phyloP scores from a whole-genome alignment of 345 rosid genomes.

The Rhodamnia argentea region DNA sequence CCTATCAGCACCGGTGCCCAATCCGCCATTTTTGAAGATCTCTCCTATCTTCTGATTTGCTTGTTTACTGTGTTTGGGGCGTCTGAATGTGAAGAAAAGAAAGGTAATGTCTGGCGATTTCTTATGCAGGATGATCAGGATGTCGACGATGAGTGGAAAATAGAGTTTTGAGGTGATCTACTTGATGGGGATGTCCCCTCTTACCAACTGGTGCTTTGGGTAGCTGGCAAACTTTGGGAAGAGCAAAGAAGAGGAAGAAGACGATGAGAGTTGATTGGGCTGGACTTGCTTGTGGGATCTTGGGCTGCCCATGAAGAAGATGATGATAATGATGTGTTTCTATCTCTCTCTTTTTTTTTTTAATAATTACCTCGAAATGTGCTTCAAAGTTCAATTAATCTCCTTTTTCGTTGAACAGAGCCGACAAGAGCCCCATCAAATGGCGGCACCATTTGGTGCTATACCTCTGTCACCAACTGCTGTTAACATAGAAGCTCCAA shows the following conservation, averaged over 20 bases:
- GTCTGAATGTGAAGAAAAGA: not conserved
- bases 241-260: not conserved
- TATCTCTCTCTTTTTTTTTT: not conserved
- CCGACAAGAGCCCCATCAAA: not conserved
- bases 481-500: not conserved
- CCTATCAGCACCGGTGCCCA: conserved; percentile 94
- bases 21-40: conserved; percentile 50
- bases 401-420: not conserved
- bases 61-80: not conserved
- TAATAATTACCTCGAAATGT: not conserved
- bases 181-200: not conserved
- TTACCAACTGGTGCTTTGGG: not conserved
- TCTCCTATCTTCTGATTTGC: not conserved
- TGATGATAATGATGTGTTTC: not conserved
- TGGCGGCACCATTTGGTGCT: not conserved
- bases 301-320: not conserved
- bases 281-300: not conserved
- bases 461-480: not conserved
- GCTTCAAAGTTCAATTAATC: not conserved
- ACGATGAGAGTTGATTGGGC: not conserved
- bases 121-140: not conserved
- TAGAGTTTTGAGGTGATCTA: not conserved
- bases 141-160: not conserved
- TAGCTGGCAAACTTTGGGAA: not conserved
- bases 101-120: not conserved